Evolutionary conservation across 2,329 filamentous ascomycete species (phyloP).

Genomic region (Aspergillus ustus): DNA sequence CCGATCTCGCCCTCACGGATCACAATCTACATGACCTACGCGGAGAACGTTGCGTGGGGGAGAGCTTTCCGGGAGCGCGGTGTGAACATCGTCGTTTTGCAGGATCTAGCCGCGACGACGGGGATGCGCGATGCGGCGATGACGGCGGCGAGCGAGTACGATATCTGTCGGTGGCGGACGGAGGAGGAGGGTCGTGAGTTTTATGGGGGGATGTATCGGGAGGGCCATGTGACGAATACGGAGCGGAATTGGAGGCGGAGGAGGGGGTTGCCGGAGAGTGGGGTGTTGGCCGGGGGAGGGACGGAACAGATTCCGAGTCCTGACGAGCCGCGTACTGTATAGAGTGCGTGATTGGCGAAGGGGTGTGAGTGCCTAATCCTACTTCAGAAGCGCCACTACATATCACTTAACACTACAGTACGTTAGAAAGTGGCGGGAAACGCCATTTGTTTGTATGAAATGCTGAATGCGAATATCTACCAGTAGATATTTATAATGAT

Average conservation of each 20-base stretch:
- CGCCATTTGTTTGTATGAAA: too few species aligned
- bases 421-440: too few species aligned
- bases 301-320: too few species aligned
- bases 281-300: constrained; percentile 36
- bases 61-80: constrained; percentile 17
- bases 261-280: constrained; percentile 26
- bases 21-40: constrained; percentile 29
- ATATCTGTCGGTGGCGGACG: constrained; percentile 39
- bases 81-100: constrained; percentile 25
- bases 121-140: constrained; percentile 37
- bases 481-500: too few species aligned
- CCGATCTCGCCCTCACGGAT: constrained; percentile 26
- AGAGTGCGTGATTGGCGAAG: too few species aligned
- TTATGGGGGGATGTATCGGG: constrained; percentile 33
- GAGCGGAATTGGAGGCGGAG: constrained; percentile 41
- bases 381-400: too few species aligned
- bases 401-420: too few species aligned
- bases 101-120: constrained; percentile 21
- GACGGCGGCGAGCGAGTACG: constrained; percentile 38
- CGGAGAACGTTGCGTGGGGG: constrained; percentile 30
- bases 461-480: too few species aligned
- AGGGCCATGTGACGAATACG: constrained; percentile 39
- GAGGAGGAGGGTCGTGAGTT: constrained; percentile 30
- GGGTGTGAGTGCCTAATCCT: too few species aligned
- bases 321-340: too few species aligned